Base-by-base conservation (phyloP, 139 green algal genomes). In the Haematococcus lacustris region DNA sequence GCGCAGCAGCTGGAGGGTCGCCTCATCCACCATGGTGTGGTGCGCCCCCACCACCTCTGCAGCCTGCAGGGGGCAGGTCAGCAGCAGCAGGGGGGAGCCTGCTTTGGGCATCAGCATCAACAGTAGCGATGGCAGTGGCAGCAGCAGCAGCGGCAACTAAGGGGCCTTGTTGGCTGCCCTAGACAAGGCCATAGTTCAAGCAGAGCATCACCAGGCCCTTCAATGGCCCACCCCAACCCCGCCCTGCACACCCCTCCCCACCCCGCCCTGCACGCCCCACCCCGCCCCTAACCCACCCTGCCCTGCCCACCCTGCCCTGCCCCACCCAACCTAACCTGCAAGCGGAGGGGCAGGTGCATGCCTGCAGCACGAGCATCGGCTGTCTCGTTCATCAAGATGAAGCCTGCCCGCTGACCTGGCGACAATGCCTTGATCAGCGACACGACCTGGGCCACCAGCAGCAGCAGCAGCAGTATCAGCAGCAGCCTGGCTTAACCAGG, bases 381-480 rank as follows among this genome's bases (percentile, higher is more conserved):
- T 7, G 53, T 64, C 53, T 64, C 23, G 53, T 64, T 64, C 53
- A 64, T 64, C 13, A 64, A 30, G 53, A 64, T 64, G 53, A 35
- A 64, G 17, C 53, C 53, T 9, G 53, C 33, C 23, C 13, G 13
- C 53, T 64, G 53, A 64, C 53, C 53, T 7, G 53, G 13, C 4
- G 53, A 64, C 17, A 30, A 30, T 7, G 53, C 9, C 17, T 34
- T 23, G 4, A 64, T 26, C 26, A 32, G 26, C 53, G 9, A 21
- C 30, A 64, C 53, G 4, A 64, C 53, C 53, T 64, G 53, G n/a
- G n/a, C n/a, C n/a, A n/a, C n/a, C n/a, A n/a, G n/a, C n/a, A n/a
- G n/a, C n/a, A n/a, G n/a, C n/a, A n/a, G n/a, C n/a, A n/a, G n/a
- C n/a, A n/a, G n/a, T n/a, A n/a, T n/a, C n/a, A n/a, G n/a, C n/a